Percentiles rank a stretch among this genome's conserved stretches.
phyloP scores from a whole-genome alignment of 441 rosid genomes.

The Eutrema salsugineum region DNA sequence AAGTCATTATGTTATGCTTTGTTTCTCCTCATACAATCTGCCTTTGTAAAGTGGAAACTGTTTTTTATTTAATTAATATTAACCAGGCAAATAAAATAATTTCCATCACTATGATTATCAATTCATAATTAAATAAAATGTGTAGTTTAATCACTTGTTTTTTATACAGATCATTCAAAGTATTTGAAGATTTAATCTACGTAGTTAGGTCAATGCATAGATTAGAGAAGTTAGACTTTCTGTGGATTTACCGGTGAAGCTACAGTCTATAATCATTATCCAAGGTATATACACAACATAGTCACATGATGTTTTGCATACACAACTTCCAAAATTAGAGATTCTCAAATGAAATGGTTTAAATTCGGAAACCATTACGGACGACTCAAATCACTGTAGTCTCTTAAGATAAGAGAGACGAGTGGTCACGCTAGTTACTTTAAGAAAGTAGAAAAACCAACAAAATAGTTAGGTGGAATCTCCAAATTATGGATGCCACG shows the following conservation, averaged over 20 bases:
- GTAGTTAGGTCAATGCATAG: conserved; percentile 1
- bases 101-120: not conserved
- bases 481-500: not conserved
- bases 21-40: no score
- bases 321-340: not conserved
- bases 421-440: no score
- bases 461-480: not conserved
- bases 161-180: not conserved
- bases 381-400: not conserved
- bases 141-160: not conserved
- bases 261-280: not conserved
- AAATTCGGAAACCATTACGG: not conserved
- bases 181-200: not conserved
- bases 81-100: no score
- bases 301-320: not conserved
- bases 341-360: not conserved
- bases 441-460: not conserved
- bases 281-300: not conserved
- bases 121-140: not conserved
- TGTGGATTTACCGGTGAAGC: not conserved
- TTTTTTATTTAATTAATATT: no score
- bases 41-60: no score
- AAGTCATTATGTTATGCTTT: no score
- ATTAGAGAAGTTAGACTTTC: not conserved
- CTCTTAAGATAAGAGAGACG: not conserved